These are phyloP conservation scores for Salisapilia sapeloensis DNA, from an alignment of 352 stramenopile species.

Conservation along the genomic window DNA sequence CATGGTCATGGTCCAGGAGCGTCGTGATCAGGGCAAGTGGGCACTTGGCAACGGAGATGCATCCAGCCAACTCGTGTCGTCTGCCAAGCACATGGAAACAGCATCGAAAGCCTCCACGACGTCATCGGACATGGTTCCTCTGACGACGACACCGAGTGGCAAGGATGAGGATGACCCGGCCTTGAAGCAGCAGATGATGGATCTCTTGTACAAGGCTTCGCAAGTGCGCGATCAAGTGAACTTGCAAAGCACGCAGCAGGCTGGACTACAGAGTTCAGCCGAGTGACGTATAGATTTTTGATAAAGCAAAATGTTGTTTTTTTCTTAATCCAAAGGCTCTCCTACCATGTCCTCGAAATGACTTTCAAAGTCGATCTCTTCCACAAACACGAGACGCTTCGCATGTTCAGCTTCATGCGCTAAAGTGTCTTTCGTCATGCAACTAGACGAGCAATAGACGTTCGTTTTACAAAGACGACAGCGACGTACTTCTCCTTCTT, in stretches of 20 bases:
- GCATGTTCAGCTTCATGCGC: slow-evolving; percentile 49
- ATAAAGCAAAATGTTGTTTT: too few relatives aligned
- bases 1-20: slow-evolving; percentile 79
- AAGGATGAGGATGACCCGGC: slow-evolving; percentile 43
- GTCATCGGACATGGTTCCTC: slow-evolving; percentile 56
- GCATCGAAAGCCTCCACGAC: too few relatives aligned
- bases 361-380: slow-evolving; percentile 46
- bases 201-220: slow-evolving; percentile 67
- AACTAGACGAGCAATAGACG: slow-evolving; percentile 51
- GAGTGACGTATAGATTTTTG: too few relatives aligned
- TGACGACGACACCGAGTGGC: slow-evolving; percentile 27
- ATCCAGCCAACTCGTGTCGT: slow-evolving; percentile 28
- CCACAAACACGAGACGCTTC: slow-evolving; percentile 42
- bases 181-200: slow-evolving; percentile 77
- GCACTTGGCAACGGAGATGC: slow-evolving; percentile 13
- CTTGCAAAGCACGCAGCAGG: slow-evolving; percentile 28
- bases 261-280: slow-evolving; percentile 51
- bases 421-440: slow-evolving; percentile 14
- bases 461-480: slow-evolving; percentile 67
- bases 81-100: slow-evolving; percentile 4
- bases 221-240: slow-evolving; percentile 63
- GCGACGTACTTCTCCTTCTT: slow-evolving; percentile 22
- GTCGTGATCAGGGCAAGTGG: slow-evolving; percentile 46
- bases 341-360: too few relatives aligned
- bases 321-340: too few relatives aligned